A percentile compares a stretch with the other conserved stretches of the same genome.
phyloP scores from a whole-genome alignment of 192 early-diverging fungal genomes.

The Backusella mclennaniae region DNA sequence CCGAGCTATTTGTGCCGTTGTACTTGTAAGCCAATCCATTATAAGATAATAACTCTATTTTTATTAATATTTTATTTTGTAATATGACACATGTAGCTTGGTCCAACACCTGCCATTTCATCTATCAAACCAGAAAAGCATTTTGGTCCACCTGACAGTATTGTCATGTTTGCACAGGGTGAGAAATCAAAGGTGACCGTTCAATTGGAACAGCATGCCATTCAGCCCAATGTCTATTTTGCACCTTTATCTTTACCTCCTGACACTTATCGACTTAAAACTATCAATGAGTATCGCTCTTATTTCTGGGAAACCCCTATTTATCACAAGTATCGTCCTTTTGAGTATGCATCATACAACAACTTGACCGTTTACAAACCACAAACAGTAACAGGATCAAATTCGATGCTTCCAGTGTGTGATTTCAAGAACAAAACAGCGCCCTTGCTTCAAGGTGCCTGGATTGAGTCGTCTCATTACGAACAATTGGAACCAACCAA shows the following conservation, averaged over 20 bases:
- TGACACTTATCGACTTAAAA: conserved; percentile 23
- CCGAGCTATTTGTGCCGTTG: conserved; percentile 23
- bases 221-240: conserved; percentile 23
- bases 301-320: conserved; percentile 33
- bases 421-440: background rate
- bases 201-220: conserved; percentile 23
- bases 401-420: background rate
- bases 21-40: conserved; percentile 16
- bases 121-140: conserved; percentile 14
- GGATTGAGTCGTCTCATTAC: conserved; percentile 24
- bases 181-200: conserved; percentile 13
- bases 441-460: background rate
- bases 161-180: conserved; percentile 21
- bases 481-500: conserved; percentile 14
- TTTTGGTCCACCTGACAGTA: conserved; percentile 26
- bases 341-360: conserved; percentile 16
- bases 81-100: conserved; percentile 11
- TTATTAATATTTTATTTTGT: too few species aligned
- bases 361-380: background rate
- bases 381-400: background rate
- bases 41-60: too few species aligned
- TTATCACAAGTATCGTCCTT: conserved; percentile 22
- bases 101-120: conserved; percentile 25
- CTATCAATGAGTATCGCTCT: conserved; percentile 24
- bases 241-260: conserved; percentile 21